Evolutionary conservation across 306 rosid genomes (phyloP).

Genomic region (Arachis hypogaea): DNA sequence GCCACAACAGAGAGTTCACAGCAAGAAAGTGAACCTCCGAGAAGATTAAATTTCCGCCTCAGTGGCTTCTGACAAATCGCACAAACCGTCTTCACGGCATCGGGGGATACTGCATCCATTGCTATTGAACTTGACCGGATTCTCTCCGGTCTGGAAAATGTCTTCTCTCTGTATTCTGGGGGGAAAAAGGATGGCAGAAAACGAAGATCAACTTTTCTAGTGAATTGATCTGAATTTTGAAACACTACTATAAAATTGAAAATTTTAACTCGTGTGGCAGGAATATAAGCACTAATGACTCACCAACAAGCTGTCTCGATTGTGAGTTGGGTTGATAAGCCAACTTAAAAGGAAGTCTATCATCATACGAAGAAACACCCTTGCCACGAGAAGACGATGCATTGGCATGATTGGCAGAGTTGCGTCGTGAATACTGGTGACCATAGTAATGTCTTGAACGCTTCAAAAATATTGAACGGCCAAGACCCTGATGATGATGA

Average conservation of each 20-base stretch:
- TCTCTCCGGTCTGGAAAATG: constrained; percentile 67
- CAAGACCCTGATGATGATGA: constrained; percentile 70
- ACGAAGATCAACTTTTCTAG: not conserved
- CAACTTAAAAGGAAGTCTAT: constrained; percentile 64
- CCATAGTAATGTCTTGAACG: constrained; percentile 83
- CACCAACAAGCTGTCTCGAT: constrained; percentile 56
- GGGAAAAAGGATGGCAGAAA: not conserved
- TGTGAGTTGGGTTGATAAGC: constrained; percentile 59
- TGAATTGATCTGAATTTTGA: not conserved
- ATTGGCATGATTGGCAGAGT: constrained; percentile 58
- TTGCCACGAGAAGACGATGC: constrained; percentile 74
- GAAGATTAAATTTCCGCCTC: constrained; percentile 54
- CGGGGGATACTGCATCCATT: constrained; percentile 51
- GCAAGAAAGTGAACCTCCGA: constrained; percentile 53
- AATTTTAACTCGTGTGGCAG: not conserved
- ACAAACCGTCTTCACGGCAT: constrained; percentile 60
- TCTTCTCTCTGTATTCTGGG: constrained; percentile 60
- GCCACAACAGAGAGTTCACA: constrained; percentile 73
- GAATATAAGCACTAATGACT: constrained; percentile 18
- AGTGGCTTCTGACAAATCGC: constrained; percentile 74
- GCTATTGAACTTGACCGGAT: constrained; percentile 58
- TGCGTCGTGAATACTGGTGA: constrained; percentile 87
- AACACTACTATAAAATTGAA: not conserved
- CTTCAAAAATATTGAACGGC: constrained; percentile 73
- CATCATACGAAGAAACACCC: constrained; percentile 52